These are phyloP conservation scores for Xylaria sp. DNA, from an alignment of 2,329 filamentous ascomycete genomes.

Conservation along the genomic window DNA sequence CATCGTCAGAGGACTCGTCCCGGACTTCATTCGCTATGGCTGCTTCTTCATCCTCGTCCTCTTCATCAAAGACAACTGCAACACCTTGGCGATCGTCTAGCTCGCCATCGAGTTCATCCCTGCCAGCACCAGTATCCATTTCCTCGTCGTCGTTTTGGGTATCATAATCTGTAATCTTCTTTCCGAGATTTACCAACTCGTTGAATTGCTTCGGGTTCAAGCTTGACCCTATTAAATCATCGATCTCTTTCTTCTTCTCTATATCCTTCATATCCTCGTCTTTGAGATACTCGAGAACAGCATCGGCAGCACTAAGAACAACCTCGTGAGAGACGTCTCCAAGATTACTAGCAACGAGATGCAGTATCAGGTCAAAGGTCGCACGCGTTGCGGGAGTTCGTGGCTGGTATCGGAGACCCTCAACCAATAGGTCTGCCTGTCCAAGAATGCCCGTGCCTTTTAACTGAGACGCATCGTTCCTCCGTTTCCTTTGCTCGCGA, in stretches of 20 bases:
- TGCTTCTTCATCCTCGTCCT: conserved; percentile 84
- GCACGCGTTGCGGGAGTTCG: conserved; percentile 90
- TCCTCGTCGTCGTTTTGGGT: conserved; percentile 95
- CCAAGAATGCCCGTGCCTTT: conserved; percentile 82
- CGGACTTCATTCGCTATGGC: conserved; percentile 85
- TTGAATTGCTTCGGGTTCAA: conserved; percentile 94
- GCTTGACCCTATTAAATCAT: conserved; percentile 87
- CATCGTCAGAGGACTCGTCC: conserved; percentile 85
- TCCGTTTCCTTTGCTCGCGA: conserved; percentile 87
- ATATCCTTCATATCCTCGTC: conserved; percentile 96
- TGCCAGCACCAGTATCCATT: conserved; percentile 74
- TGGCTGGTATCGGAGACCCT: conserved; percentile 91
- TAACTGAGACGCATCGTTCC: conserved; percentile 76
- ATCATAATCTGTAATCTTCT: conserved; percentile 99
- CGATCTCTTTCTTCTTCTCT: conserved; percentile 97
- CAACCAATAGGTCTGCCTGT: conserved; percentile 85
- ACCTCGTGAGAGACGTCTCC: conserved; percentile 94
- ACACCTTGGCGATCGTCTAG: conserved; percentile 96
- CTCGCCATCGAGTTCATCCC: conserved; percentile 75
- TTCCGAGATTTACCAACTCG: conserved; percentile 92
- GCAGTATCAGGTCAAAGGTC: conserved; percentile 93
- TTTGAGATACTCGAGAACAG: conserved; percentile 89
- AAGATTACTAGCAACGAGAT: conserved; percentile 85
- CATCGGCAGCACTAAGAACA: conserved; percentile 92
- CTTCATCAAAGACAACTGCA: conserved; percentile 94